phyloP scores from a whole-genome alignment of 257 asterid genomes.

The Leptodermis oblonga region DNA sequence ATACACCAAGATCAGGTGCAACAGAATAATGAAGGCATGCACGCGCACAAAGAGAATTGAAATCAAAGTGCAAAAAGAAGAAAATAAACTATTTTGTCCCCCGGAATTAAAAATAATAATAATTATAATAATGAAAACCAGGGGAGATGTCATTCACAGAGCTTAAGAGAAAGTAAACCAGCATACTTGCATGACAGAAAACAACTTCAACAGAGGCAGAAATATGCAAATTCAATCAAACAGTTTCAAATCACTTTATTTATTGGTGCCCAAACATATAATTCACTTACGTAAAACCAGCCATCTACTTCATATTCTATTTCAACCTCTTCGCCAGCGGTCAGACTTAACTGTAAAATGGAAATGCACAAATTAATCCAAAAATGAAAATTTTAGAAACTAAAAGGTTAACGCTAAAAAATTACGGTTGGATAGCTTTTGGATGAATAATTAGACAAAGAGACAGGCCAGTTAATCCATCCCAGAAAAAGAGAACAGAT shows the following conservation, averaged over 20 bases:
- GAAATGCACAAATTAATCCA: conserved; percentile 21
- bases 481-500: not conserved
- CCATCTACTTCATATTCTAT: conserved; percentile 98
- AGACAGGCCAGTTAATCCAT: not conserved
- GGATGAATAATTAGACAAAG: not conserved
- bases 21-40: not conserved
- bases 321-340: conserved; percentile 91
- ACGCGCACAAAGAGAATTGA: not conserved
- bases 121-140: not conserved
- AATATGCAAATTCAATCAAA: not conserved
- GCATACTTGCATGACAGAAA: not conserved
- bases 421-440: not conserved
- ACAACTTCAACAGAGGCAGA: not conserved
- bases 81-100: not conserved
- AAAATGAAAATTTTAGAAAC: not conserved
- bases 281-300: conserved; percentile 89
- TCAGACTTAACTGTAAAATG: conserved; percentile 72
- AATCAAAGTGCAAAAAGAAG: not conserved
- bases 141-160: no score
- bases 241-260: not conserved
- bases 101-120: no score
- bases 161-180: not conserved
- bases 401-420: not conserved
- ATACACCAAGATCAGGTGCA: not conserved
- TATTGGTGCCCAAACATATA: not conserved